Evolutionary conservation across 2,329 filamentous ascomycete genomes (phyloP).

Genomic region (Ophiosphaerella herpotricha): DNA sequence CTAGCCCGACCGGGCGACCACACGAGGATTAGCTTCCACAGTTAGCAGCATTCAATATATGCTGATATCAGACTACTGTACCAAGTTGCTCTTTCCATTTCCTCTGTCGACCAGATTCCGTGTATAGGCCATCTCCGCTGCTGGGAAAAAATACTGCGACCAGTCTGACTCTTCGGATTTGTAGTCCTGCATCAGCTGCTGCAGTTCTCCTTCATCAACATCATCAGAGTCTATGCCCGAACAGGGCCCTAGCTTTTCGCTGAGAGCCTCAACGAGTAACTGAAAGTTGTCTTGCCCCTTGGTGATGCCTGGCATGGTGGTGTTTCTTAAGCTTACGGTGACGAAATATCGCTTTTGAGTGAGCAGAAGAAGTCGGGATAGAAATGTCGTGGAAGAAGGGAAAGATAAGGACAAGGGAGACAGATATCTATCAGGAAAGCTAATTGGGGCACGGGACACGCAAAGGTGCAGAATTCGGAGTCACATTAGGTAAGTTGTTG

Average conservation of each 20-base stretch:
- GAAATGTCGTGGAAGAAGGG: no score
- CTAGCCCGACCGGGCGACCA: conserved; percentile 85
- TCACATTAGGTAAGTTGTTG: conserved; percentile 37
- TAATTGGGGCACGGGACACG: conserved; percentile 6
- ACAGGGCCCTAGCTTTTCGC: conserved; percentile 73
- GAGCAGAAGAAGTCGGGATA: no score
- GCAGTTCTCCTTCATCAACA: conserved; percentile 74
- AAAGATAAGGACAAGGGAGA: not conserved
- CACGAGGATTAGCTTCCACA: conserved; percentile 74
- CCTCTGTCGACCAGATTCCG: conserved; percentile 88
- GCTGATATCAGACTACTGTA: conserved; percentile 47
- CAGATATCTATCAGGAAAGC: not conserved
- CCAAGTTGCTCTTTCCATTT: conserved; percentile 78
- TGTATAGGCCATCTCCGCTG: conserved; percentile 74
- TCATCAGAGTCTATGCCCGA: conserved; percentile 83
- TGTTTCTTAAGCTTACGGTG: not conserved
- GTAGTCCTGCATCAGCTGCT: conserved; percentile 75
- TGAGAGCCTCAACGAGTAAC: conserved; percentile 73
- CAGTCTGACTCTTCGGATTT: conserved; percentile 71
- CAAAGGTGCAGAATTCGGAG: conserved; percentile 10
- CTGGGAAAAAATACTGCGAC: conserved; percentile 74
- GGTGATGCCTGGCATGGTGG: conserved; percentile 29
- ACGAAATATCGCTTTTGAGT: not conserved
- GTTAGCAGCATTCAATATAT: conserved; percentile 7
- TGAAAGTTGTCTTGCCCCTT: conserved; percentile 59